A percentile compares a stretch with the other conserved stretches of the same genome.
phyloP scores from a whole-genome alignment of 331 rosid genomes.

The Acacia pycnantha region DNA sequence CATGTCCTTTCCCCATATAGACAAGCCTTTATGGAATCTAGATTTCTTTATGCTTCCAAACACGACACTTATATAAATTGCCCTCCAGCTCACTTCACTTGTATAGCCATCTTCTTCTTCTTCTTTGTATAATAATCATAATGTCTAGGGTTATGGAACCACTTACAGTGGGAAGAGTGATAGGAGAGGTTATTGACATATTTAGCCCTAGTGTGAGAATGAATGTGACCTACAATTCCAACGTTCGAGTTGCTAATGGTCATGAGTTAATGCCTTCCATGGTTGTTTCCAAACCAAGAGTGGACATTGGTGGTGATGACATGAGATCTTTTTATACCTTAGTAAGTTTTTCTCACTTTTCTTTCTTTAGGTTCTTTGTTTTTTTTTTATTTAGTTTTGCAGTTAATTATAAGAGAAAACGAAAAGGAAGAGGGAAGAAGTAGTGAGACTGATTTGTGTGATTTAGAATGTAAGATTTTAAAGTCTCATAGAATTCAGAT shows the following conservation, averaged over 20 bases:
- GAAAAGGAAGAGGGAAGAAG: neutral
- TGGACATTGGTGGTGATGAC: slow-evolving; percentile 83
- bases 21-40: slow-evolving; percentile 32
- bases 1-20: slow-evolving; percentile 40
- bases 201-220: slow-evolving; percentile 73
- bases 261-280: slow-evolving; percentile 80
- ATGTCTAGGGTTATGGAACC: slow-evolving; percentile 68
- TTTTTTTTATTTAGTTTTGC: too few relatives aligned
- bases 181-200: slow-evolving; percentile 86
- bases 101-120: neutral
- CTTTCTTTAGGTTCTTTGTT: neutral
- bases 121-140: neutral
- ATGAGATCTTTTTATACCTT: slow-evolving; percentile 80
- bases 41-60: slow-evolving; percentile 34
- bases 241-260: slow-evolving; percentile 75
- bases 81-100: slow-evolving; percentile 27
- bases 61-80: slow-evolving; percentile 43
- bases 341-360: slow-evolving; percentile 37
- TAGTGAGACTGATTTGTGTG: neutral
- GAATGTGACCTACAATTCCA: slow-evolving; percentile 64
- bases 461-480: neutral
- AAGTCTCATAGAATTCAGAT: neutral
- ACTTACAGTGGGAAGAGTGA: slow-evolving; percentile 68
- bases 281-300: slow-evolving; percentile 61
- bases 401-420: too few relatives aligned